Evolutionary conservation across 2,329 filamentous ascomycete genomes (phyloP), one percentile per base, ranked within the genome.

Genomic region (Talaromyces sp.): DNA sequence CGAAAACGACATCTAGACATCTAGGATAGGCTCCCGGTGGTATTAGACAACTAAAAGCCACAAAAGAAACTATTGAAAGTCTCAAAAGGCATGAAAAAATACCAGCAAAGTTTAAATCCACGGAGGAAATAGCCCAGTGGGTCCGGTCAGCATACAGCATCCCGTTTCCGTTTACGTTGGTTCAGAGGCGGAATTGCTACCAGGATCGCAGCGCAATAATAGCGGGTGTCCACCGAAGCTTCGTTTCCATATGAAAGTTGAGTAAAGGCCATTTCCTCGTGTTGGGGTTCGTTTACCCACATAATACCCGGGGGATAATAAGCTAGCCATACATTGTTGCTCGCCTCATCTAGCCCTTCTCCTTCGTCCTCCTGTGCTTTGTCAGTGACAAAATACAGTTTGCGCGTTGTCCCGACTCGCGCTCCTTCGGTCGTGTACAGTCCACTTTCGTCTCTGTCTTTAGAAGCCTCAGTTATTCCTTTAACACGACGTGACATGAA

Each of bases 161-260:
- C 14, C 16, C 34, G 12, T 36, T 36, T 36, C 5, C 14, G 34
- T 34, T 54, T 54, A 28, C 16, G 52, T n/a, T 54, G 30, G 8
- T 34, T 34, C 16, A 18, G 65, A 10, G 64, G 67, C 28, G 70
- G 69, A 47, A 73, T 61, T 0, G 60, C 54, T 2, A 66, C 69
- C 9, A 73, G 36, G 1, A 70, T 68, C 0, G 68, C 66, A 28
- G 65, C 67, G 40, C 33, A 64, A 1, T 66, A 71, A 51, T 70
- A 72, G 0, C 53, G 2, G 1, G 57, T 62, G 0, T 30, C 47
- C 3, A 66, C 28, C 0, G 36, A 31, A 16, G 66, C 12, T 8
- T 71, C 30, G 10, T 73, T 70, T 4, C 69, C 69, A 47, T 69
- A 68, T 5, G 51, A 53, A 3, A 71, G 1, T 30, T 68, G 57